Percentiles rank a stretch among this genome's conserved stretches.
These are phyloP conservation scores for Sutorius australiensis DNA, from an alignment of 768 basidiomycete species.

Conservation along the genomic window DNA sequence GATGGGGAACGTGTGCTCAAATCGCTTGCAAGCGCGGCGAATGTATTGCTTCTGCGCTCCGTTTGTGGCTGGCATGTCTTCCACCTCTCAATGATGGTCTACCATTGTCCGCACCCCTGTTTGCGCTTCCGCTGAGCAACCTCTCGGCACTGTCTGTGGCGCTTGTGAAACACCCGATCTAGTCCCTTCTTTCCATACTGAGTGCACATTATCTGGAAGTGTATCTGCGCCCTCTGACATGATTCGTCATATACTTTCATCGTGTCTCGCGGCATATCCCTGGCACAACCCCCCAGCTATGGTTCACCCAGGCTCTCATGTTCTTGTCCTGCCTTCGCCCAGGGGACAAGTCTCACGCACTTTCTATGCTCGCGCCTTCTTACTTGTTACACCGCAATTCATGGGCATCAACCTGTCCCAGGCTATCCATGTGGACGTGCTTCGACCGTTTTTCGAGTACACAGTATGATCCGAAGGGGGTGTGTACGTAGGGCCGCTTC, in stretches of 20 bases:
- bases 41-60: conserved; percentile 45
- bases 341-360: conserved; percentile 68
- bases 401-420: conserved; percentile 12
- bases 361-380: conserved; percentile 34
- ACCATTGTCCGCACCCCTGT: conserved; percentile 49
- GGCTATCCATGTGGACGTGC: conserved; percentile 26
- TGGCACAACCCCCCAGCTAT: conserved; percentile 50
- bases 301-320: conserved; percentile 64
- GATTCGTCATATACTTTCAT: conserved; percentile 52
- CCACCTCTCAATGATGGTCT: conserved; percentile 40
- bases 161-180: conserved; percentile 50
- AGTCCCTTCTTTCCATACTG: conserved; percentile 32
- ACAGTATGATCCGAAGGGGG: conserved; percentile 40
- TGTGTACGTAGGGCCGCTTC: conserved; percentile 48
- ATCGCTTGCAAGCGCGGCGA: conserved; percentile 34
- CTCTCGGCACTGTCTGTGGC: conserved; percentile 52
- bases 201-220: conserved; percentile 6
- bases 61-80: conserved; percentile 63
- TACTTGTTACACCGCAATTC: conserved; percentile 17
- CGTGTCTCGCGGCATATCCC: conserved; percentile 57
- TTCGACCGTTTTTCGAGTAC: conserved; percentile 56
- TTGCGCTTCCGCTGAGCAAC: conserved; percentile 53
- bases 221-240: conserved; percentile 47
- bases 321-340: conserved; percentile 56
- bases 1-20: conserved; percentile 15